Evolutionary conservation across 306 rosid genomes (phyloP).

Genomic region (Benincasa hispida): DNA sequence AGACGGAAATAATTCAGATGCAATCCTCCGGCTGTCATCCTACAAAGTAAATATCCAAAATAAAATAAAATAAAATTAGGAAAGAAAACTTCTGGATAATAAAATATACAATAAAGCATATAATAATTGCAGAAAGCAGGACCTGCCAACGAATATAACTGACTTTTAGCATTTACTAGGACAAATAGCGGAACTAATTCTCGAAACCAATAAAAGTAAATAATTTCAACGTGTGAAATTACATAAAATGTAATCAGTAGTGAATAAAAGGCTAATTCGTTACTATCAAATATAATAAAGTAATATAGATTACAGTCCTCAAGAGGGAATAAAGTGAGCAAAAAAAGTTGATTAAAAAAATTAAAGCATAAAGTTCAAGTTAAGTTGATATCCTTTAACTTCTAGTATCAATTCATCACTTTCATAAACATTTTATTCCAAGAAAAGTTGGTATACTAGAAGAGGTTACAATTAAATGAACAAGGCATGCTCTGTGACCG

Average conservation of each 20-base stretch:
- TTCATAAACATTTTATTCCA: not conserved
- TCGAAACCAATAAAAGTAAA: not conserved
- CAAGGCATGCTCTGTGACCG: not conserved
- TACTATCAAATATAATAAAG: not conserved
- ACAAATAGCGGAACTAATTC: not conserved
- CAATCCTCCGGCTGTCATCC: slow-evolving; percentile 86
- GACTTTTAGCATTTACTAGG: not conserved
- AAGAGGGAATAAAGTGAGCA: not conserved
- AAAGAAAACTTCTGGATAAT: not conserved
- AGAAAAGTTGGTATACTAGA: not conserved
- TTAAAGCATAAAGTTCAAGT: not conserved
- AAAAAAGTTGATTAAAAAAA: not conserved
- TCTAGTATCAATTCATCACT: not conserved
- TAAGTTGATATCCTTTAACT: not conserved
- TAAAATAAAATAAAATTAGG: not conserved
- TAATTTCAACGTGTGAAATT: not conserved
- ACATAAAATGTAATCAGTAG: not conserved
- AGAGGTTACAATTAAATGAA: not conserved
- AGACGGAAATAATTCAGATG: slow-evolving; percentile 67
- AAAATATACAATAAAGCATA: not conserved
- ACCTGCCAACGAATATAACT: not conserved
- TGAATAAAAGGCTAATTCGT: not conserved
- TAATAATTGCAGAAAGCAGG: not conserved
- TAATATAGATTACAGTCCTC: not conserved
- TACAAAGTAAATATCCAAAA: slow-evolving; percentile 20